A percentile compares a stretch with the other conserved stretches of the same genome.
These are phyloP conservation scores for Fusarium ambrosium DNA, from an alignment of 2,329 filamentous ascomycete genomes.

Conservation along the genomic window DNA sequence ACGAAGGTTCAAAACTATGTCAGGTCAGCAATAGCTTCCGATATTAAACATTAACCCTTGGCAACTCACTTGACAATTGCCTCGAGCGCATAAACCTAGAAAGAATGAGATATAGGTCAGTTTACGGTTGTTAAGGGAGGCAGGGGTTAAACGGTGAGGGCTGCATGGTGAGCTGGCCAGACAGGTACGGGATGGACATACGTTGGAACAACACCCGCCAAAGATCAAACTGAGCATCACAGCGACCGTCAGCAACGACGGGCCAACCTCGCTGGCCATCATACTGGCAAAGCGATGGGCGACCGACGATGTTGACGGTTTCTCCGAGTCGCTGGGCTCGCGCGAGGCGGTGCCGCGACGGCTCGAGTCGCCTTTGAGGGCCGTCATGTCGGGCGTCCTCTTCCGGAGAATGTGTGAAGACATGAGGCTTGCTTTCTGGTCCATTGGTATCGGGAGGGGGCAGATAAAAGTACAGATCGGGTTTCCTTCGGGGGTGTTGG, in stretches of 20 bases:
- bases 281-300: conserved; percentile 41
- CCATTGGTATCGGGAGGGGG: conserved; percentile 19
- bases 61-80: conserved; percentile 87
- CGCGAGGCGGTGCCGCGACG: conserved; percentile 22
- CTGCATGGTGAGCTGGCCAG: conserved; percentile 3
- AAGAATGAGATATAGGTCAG: conserved; percentile 39
- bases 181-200: conserved; percentile 60
- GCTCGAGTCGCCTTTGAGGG: conserved; percentile 21
- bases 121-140: background rate
- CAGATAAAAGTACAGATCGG: conserved; percentile 27
- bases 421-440: conserved; percentile 18
- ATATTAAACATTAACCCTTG: background rate
- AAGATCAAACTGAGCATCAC: conserved; percentile 89
- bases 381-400: conserved; percentile 42
- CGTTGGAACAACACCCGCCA: conserved; percentile 95
- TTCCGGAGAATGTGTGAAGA: conserved; percentile 39
- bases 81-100: conserved; percentile 93
- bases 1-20: conserved; percentile 82
- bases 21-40: conserved; percentile 25
- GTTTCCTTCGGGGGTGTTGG: conserved; percentile 21
- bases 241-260: conserved; percentile 66
- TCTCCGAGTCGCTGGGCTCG: conserved; percentile 33
- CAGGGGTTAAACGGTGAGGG: background rate
- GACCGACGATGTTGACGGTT: conserved; percentile 28
- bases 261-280: conserved; percentile 43